Percentiles rank a stretch among this genome's conserved stretches.
Evolutionary conservation across 257 asterid genomes (phyloP).

Genomic region (Lavandula angustifolia): DNA sequence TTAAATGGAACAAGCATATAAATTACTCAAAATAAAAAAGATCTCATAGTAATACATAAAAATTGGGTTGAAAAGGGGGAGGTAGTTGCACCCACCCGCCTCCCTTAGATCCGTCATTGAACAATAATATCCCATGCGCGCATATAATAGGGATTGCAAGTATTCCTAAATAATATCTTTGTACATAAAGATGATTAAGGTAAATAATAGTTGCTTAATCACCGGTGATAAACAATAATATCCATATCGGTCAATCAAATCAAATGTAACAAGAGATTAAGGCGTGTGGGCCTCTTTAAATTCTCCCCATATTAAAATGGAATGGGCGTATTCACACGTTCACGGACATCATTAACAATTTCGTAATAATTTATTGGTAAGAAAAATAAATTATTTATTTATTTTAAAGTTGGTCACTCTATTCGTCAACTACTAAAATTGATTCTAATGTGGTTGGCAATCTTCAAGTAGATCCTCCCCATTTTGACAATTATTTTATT

Average conservation of each 20-base stretch:
- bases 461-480: slow-evolving; percentile 28
- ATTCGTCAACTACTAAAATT: slow-evolving; percentile 35
- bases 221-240: slow-evolving; percentile 33
- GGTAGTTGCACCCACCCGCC: no score
- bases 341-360: slow-evolving; percentile 29
- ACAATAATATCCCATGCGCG: no score
- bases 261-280: slow-evolving; percentile 25
- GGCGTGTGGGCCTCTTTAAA: slow-evolving; percentile 28
- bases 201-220: slow-evolving; percentile 33
- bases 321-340: slow-evolving; percentile 46
- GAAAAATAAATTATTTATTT: neutral
- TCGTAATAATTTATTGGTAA: slow-evolving; percentile 4
- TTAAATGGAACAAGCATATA: no score
- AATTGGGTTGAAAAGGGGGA: no score
- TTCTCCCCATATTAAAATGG: slow-evolving; percentile 11
- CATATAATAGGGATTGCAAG: no score
- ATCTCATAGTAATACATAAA: no score
- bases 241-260: slow-evolving; percentile 33
- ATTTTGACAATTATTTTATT: neutral
- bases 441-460: slow-evolving; percentile 40
- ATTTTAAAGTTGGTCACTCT: slow-evolving; percentile 26
- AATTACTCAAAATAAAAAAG: no score
- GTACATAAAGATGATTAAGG: neutral
- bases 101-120: no score
- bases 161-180: no score